Base-by-base conservation (phyloP, 2,329 filamentous ascomycete genomes). In the Biscogniauxia sp. region DNA sequence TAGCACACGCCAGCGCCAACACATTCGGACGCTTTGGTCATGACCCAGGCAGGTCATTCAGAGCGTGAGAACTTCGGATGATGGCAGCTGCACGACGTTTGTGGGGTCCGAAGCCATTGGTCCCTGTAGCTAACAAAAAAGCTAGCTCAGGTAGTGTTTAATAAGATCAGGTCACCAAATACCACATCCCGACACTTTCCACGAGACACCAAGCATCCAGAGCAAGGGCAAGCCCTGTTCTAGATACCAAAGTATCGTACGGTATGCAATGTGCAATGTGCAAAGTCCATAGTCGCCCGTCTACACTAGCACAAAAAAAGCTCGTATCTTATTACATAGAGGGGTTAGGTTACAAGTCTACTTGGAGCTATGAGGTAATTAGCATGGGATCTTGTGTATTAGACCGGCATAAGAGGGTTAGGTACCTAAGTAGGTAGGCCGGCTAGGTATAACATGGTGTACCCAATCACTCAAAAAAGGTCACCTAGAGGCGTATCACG, bases 151-250 rank as follows among this genome's bases (percentile, higher is more conserved):
- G 37, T 45, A 45, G 17, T 17, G 11, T 17, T 9, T 45, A 45
- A n/a, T 45, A 45, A 45, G 37, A 25, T 28, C 28, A n/a, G 20
- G 13, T 53, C 52, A 53, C 52, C 52, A 28, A 26, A 53, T 53
- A 23, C 52, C 52, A 53, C n/a, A 52, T 53, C 20, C 25, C n/a
- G n/a, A n/a, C n/a, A 53, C 52, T 53, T 45, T 53, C 52, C 52
- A 53, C 52, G 52, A 53, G 52, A 53, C 52, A 17, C 23, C 52
- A 53, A 53, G 52, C 52, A 53, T 26, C 25, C 8, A n/a, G 23
- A 26, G 52, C 52, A 53, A 53, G 52, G 52, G n/a, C 52, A 20
- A 7, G 13, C 23, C 52, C 32, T 53, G 52, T 11, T 45, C 37
- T n/a, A 15, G 37, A 45, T 45, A 45, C 37, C 11, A 45, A 11